Conservation (phyloP, 2,329 filamentous ascomycete species). For the Ophiostoma montium region DNA sequence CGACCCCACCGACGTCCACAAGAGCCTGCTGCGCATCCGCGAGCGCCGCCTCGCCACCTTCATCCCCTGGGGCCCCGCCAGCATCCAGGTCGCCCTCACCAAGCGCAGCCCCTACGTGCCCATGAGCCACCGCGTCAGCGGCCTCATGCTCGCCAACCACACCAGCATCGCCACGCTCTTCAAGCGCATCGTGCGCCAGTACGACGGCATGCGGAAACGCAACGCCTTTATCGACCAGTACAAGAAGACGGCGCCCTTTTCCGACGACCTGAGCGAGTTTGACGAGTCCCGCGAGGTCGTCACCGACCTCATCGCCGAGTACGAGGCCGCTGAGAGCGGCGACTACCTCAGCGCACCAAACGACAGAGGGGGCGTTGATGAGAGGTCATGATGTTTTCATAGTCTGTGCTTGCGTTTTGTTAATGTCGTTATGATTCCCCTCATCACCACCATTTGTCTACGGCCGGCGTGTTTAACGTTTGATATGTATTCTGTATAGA, state of each 20-base stretch:
- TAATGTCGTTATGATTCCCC: conserved; percentile 6
- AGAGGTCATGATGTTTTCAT: not conserved
- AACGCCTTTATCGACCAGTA: conserved; percentile 95
- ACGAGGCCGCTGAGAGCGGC: conserved; percentile 83
- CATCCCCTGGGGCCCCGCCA: conserved; percentile 95
- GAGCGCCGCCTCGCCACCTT: conserved; percentile 90
- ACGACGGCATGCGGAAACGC: conserved; percentile 85
- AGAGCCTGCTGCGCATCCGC: conserved; percentile 88
- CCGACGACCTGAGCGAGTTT: conserved; percentile 84
- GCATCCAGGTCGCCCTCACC: conserved; percentile 91
- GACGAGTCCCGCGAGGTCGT: conserved; percentile 90
- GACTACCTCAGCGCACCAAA: conserved; percentile 68
- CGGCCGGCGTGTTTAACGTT: not conserved
- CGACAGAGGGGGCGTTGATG: conserved; percentile 27
- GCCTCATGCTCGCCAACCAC: conserved; percentile 95
- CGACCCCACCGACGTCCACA: conserved; percentile 95
- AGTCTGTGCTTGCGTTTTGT: not conserved
- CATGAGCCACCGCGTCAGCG: conserved; percentile 86
- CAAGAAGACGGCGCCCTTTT: conserved; percentile 88
- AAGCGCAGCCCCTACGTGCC: conserved; percentile 94
- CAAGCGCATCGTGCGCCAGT: conserved; percentile 83
- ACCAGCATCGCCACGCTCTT: conserved; percentile 96
- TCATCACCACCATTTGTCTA: not conserved
- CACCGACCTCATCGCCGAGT: conserved; percentile 80
- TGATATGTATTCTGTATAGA: too few relatives aligned